Evolutionary conservation across 2,329 filamentous ascomycete species (phyloP).

Genomic region (Monosporascus sp.): DNA sequence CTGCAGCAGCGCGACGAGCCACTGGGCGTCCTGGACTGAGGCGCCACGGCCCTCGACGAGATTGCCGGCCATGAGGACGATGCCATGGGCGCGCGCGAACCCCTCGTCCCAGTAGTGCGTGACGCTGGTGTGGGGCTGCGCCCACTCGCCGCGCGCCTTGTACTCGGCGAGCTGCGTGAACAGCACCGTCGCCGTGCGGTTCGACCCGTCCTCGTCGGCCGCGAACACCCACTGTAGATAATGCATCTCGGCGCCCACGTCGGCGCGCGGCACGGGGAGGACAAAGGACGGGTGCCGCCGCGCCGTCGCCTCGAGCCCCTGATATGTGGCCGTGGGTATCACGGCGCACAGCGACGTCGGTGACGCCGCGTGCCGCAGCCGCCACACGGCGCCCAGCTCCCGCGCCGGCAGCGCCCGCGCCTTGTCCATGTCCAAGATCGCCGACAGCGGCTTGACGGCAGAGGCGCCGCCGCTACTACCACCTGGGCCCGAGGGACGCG

Average conservation of each 20-base stretch:
- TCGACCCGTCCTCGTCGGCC: conserved; percentile 40
- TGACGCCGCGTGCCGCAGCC: conserved; percentile 72
- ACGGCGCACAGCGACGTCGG: conserved; percentile 75
- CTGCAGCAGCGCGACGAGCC: conserved; percentile 88
- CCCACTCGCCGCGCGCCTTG: conserved; percentile 84
- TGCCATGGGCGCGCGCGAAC: conserved; percentile 62
- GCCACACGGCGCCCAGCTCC: conserved; percentile 87
- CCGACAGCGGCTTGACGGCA: conserved; percentile 40
- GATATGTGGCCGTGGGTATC: conserved; percentile 70
- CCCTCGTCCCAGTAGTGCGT: conserved; percentile 75
- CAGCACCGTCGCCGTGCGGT: conserved; percentile 65
- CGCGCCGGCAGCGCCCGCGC: conserved; percentile 64
- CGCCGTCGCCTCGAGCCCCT: conserved; percentile 64
- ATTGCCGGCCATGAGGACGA: conserved; percentile 82
- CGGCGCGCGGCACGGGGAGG: conserved; percentile 69
- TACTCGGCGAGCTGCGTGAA: conserved; percentile 94
- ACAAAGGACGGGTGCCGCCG: conserved; percentile 81
- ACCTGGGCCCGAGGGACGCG: conserved; percentile 9
- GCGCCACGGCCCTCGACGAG: conserved; percentile 74
- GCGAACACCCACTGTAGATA: conserved; percentile 94
- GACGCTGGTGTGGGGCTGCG: conserved; percentile 85
- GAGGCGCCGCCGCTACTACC: not conserved
- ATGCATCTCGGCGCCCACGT: conserved; percentile 80
- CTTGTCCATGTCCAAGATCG: conserved; percentile 73
- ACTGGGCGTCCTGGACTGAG: conserved; percentile 74